Percentiles rank a stretch among this genome's conserved stretches.
These are phyloP conservation scores for Cutaneotrichosporon cyanovorans DNA, from an alignment of 1,284 basidiomycete species.

Conservation along the genomic window DNA sequence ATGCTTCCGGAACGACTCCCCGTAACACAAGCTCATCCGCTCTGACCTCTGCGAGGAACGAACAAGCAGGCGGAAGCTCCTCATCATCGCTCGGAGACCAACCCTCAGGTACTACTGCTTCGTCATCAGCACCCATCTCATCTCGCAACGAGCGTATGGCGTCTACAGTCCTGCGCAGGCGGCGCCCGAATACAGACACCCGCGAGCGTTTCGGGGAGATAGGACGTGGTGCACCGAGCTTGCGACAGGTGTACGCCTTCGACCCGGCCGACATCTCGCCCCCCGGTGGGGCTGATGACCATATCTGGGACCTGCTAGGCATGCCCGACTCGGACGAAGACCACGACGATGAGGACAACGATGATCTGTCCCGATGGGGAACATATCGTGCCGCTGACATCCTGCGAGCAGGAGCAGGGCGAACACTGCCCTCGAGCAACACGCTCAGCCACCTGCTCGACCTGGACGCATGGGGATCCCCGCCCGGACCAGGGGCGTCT, in stretches of 20 bases:
- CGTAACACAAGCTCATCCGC: background rate
- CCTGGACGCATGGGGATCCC: constrained; percentile 11
- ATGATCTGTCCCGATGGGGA: constrained; percentile 11
- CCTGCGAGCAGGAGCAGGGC: too few species aligned
- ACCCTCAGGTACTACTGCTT: background rate
- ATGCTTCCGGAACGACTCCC: background rate
- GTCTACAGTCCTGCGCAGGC: constrained; percentile 8
- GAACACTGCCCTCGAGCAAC: too few species aligned
- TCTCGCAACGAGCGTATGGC: constrained; percentile 12
- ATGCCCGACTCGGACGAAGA: constrained; percentile 63
- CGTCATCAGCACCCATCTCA: too few species aligned
- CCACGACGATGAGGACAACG: too few species aligned
- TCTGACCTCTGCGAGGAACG: background rate
- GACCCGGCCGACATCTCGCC: constrained; percentile 14
- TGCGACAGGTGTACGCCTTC: constrained; percentile 5
- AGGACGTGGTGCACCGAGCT: background rate
- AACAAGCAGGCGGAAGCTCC: background rate
- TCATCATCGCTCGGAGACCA: background rate
- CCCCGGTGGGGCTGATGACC: constrained; percentile 10
- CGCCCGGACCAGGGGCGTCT: constrained; percentile 10
- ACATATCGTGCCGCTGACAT: constrained; percentile 1
- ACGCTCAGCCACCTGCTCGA: constrained; percentile 1
- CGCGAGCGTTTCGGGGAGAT: background rate
- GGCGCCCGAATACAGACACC: background rate
- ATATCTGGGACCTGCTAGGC: constrained; percentile 59